These are phyloP conservation scores for Syzygium jambos DNA, from an alignment of 345 rosid genomes.

Conservation along the genomic window DNA sequence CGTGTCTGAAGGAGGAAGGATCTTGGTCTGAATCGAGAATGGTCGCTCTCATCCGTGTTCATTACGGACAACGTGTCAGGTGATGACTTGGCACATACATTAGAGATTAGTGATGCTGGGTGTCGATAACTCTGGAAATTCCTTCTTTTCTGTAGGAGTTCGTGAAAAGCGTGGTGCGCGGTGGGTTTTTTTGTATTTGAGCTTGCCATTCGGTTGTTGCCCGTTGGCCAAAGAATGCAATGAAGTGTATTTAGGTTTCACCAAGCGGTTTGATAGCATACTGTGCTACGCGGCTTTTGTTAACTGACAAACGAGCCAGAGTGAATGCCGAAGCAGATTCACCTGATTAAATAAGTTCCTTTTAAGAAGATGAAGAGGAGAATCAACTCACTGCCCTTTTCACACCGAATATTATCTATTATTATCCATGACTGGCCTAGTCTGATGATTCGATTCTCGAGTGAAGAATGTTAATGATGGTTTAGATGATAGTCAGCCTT, in stretches of 20 bases:
- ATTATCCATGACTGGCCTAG: neutral
- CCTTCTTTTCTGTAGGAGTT: neutral
- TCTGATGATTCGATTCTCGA: neutral
- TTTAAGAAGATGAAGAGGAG: neutral
- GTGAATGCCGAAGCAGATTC: neutral
- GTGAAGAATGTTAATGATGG: neutral
- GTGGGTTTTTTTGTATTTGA: neutral
- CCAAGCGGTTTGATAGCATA: neutral
- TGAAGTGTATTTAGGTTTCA: neutral
- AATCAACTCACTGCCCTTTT: neutral
- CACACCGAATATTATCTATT: neutral
- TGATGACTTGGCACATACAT: neutral
- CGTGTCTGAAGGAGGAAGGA: neutral
- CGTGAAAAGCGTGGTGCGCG: neutral
- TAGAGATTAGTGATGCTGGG: neutral
- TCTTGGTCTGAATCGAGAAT: neutral
- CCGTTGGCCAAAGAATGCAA: neutral
- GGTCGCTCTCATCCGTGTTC: neutral
- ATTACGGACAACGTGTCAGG: neutral
- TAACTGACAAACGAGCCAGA: neutral
- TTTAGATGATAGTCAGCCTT: neutral
- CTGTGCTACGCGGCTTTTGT: neutral
- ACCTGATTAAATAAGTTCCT: neutral
- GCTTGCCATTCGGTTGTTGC: neutral
- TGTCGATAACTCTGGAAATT: neutral